Base-by-base conservation (phyloP, 2,329 filamentous ascomycete species). In the Aureobasidium sp. region DNA sequence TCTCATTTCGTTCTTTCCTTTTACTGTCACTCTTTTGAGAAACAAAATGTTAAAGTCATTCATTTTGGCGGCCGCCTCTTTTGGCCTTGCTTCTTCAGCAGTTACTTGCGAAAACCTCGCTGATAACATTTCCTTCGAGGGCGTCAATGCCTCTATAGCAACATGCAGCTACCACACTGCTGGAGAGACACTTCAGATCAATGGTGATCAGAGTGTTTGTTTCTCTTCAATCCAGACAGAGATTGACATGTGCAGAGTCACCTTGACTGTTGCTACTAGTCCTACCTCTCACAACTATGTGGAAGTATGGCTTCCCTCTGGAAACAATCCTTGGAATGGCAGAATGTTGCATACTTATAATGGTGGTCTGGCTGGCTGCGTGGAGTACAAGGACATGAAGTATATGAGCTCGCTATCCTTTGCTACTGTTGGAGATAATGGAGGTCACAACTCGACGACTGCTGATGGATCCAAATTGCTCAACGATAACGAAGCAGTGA, bases 261-360 rank as follows among this genome's bases (percentile, higher is more conserved):
- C 33, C 20, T 25, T 65, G 3, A 51, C 50, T 23, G 18, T 65
- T 10, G 45, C 27, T 23, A 65, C 62, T 18, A 48, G 38, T 53
- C 40, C 50, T n/a, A 42, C 48, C n/a, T 56, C 51, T 7, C 23
- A 20, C 51, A 36, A 53, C 42, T 65, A 65, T 36, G 53, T 82
- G 72, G 81, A 84, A 70, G 77, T 80, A 16, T 84, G 81, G 81
- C 69, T 84, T 27, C 81, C 81, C 18, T 73, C 71, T n/a, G 42
- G 48, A 48, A 25, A 36, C 18, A 31, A 67, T 47, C 33, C 29
- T 54, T 69, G 68, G 68, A 68, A 63, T n/a, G 64, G 60, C 15
- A 65, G 68, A 18, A 51, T 62, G 18, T 40, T 62, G 54, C 74
- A 70, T 66, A 75, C 74, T 20, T 75, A 76, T 67, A 77, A 77